phyloP scores from a whole-genome alignment of 768 basidiomycete species.

The Pisolithus marmoratus region DNA sequence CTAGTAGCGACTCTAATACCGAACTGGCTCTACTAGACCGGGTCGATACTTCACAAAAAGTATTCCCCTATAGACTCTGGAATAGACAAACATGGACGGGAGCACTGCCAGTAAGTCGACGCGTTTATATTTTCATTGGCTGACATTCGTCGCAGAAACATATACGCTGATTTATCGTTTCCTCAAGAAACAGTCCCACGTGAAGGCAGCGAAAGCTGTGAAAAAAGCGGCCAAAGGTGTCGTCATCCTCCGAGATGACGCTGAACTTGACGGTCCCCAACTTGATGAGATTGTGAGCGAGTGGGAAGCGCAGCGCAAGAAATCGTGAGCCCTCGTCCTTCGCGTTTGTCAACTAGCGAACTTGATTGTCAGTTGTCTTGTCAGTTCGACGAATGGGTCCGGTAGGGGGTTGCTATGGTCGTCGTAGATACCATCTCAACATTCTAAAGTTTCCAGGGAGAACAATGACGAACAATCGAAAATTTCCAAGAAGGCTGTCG shows the following conservation, averaged over 20 bases:
- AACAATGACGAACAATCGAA: constrained; percentile 8
- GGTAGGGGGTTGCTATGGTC: constrained; percentile 11
- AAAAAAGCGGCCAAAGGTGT: constrained; percentile 66
- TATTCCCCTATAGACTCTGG: not conserved
- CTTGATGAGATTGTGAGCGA: constrained; percentile 61
- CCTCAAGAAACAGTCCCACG: constrained; percentile 57
- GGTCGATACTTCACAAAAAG: not conserved
- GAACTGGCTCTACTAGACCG: too few species aligned
- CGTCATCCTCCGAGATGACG: constrained; percentile 54
- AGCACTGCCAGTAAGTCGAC: constrained; percentile 45
- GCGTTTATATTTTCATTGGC: constrained; percentile 2
- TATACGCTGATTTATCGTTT: constrained; percentile 77
- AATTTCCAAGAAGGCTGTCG: constrained; percentile 7
- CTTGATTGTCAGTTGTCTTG: too few species aligned
- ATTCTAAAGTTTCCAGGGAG: constrained; percentile 12
- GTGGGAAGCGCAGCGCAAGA: constrained; percentile 44
- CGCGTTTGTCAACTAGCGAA: not conserved
- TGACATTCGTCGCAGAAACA: constrained; percentile 43
- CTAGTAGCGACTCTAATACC: too few species aligned
- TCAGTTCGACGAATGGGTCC: constrained; percentile 16
- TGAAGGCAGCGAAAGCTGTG: constrained; percentile 66
- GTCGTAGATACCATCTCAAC: not conserved
- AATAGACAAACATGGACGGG: constrained; percentile 35
- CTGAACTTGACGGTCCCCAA: constrained; percentile 41
- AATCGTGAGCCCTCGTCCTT: constrained; percentile 18